Percentiles rank a stretch among this genome's conserved stretches.
These are phyloP conservation scores for Colletotrichum trifolii DNA, from an alignment of 2,329 filamentous ascomycete genomes.

Conservation along the genomic window DNA sequence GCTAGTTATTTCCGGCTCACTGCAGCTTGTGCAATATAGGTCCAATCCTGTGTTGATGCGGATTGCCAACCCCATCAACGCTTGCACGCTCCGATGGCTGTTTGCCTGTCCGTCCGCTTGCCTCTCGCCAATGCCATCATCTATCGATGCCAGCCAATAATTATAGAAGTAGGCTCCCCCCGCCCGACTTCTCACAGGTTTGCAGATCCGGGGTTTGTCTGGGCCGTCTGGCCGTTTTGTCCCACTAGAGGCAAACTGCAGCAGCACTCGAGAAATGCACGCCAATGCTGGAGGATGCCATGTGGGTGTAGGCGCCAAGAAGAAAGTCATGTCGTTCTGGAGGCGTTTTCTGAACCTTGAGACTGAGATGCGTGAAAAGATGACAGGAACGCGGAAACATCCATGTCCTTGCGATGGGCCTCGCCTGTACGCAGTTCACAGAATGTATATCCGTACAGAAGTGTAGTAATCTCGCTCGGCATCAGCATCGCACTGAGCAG, in stretches of 20 bases:
- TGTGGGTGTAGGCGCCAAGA: background rate
- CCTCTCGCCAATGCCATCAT: background rate
- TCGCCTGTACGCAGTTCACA: too few species aligned
- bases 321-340: too few species aligned
- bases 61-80: background rate
- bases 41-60: background rate
- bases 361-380: background rate
- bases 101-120: conserved; percentile 6
- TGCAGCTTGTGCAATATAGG: conserved; percentile 13
- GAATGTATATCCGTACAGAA: too few species aligned
- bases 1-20: conserved; percentile 15
- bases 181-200: conserved; percentile 30
- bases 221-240: background rate
- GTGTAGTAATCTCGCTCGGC: background rate
- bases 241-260: too few species aligned
- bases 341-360: too few species aligned
- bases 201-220: conserved; percentile 33
- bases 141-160: background rate
- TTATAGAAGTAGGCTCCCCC: background rate
- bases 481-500: conserved; percentile 7
- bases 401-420: too few species aligned
- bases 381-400: conserved; percentile 4
- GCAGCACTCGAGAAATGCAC: too few species aligned
- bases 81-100: background rate
- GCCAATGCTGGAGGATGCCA: background rate